Evolutionary conservation across 2,329 filamentous ascomycete genomes (phyloP).

Genomic region (Neopestalotiopsis clavispora): DNA sequence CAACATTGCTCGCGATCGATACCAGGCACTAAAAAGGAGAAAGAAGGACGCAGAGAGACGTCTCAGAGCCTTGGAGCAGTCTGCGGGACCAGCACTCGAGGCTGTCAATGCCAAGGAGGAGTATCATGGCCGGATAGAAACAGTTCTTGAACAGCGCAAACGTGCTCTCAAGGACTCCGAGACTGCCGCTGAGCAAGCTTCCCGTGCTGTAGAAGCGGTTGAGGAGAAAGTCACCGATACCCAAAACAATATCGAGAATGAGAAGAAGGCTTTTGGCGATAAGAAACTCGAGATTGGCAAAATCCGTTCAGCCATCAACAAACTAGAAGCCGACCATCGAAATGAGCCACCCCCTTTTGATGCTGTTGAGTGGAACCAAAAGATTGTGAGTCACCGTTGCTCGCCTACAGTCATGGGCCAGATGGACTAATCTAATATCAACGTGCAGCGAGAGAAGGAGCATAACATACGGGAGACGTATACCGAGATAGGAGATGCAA

Average conservation of each 20-base stretch:
- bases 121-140: conserved; percentile 65
- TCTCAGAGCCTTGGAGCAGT: conserved; percentile 62
- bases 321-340: conserved; percentile 66
- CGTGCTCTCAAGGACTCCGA: conserved; percentile 60
- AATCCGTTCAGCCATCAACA: conserved; percentile 62
- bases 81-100: conserved; percentile 68
- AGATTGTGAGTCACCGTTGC: conserved; percentile 61
- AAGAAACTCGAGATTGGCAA: conserved; percentile 46
- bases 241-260: conserved; percentile 52
- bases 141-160: conserved; percentile 60
- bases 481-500: conserved; percentile 42
- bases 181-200: conserved; percentile 49
- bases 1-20: conserved; percentile 53
- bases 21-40: conserved; percentile 57
- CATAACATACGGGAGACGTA: conserved; percentile 59
- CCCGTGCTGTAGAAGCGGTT: conserved; percentile 37
- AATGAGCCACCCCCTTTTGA: conserved; percentile 72
- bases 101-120: conserved; percentile 72
- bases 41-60: conserved; percentile 61
- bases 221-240: conserved; percentile 50
- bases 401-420: neutral
- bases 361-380: conserved; percentile 70
- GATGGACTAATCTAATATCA: neutral
- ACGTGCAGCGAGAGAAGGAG: conserved; percentile 62
- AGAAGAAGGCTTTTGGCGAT: conserved; percentile 51